Evolutionary conservation across 139 green algal species (phyloP).

Genomic region (Tetradesmus lagerheimii): DNA sequence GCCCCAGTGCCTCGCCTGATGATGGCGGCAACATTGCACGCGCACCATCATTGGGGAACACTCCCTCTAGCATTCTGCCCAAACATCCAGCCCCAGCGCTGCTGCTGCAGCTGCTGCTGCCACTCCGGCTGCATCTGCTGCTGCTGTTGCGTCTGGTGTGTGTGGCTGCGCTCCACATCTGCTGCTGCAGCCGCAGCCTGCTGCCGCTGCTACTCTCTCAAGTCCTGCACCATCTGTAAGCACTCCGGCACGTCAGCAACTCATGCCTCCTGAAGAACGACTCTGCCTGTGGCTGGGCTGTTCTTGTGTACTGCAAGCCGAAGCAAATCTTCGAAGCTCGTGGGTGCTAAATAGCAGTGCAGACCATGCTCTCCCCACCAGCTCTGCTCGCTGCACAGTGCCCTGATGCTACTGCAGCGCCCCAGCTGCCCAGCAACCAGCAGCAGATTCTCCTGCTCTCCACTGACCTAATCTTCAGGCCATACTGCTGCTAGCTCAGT

Average conservation of each 20-base stretch:
- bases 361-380: no score
- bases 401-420: no score
- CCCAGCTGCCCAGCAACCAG: no score
- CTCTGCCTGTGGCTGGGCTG: background rate
- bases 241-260: background rate
- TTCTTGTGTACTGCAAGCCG: background rate
- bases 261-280: background rate
- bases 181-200: background rate
- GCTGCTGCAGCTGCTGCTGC: background rate
- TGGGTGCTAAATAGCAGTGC: no score
- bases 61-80: background rate
- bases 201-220: background rate
- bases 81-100: background rate
- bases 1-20: background rate
- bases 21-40: background rate
- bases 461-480: no score
- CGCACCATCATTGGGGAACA: background rate
- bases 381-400: no score
- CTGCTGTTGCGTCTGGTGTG: background rate
- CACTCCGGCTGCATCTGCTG: background rate
- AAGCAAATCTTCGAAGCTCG: background rate
- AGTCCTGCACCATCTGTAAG: background rate
- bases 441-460: no score
- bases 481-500: no score
- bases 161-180: background rate